Percentiles rank a stretch among this genome's conserved stretches.
These are phyloP conservation scores for Apocynum venetum DNA, from an alignment of 257 asterid species.

Conservation along the genomic window DNA sequence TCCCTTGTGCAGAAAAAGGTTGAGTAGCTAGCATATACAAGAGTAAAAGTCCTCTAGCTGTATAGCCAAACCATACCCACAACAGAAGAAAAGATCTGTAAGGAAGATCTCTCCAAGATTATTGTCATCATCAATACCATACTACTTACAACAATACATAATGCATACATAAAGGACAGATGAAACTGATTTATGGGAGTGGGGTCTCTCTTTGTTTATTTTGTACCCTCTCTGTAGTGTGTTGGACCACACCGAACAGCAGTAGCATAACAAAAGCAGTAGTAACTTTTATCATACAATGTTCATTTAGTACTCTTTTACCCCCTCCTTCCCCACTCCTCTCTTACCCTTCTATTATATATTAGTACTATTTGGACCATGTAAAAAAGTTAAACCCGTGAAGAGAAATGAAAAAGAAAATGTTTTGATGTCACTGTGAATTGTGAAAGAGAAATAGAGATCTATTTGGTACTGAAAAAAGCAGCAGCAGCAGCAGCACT, in stretches of 20 bases:
- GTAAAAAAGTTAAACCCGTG: not conserved
- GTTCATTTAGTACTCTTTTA: conserved; percentile 20
- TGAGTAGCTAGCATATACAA: conserved; percentile 56
- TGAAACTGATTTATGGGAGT: conserved; percentile 66
- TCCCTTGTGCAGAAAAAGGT: conserved; percentile 58
- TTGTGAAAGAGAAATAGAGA: not conserved
- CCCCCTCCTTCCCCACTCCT: not conserved
- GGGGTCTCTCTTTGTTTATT: conserved; percentile 52
- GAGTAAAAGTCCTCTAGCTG: conserved; percentile 53
- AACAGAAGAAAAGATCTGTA: conserved; percentile 52
- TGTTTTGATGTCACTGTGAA: not conserved
- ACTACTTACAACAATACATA: conserved; percentile 56
- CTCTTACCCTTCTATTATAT: not conserved
- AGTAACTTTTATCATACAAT: conserved; percentile 34
- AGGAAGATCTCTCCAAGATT: conserved; percentile 57
- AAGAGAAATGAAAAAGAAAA: not conserved
- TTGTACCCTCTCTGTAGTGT: conserved; percentile 49
- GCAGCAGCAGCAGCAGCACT: conserved; percentile 5
- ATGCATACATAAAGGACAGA: conserved; percentile 65
- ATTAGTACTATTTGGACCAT: not conserved
- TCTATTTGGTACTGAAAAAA: conserved; percentile 4
- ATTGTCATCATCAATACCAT: conserved; percentile 67
- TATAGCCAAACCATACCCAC: conserved; percentile 56
- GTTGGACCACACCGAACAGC: conserved; percentile 55
- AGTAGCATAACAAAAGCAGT: conserved; percentile 46